phyloP scores from a whole-genome alignment of 352 stramenopile species.

The Saprolegnia parasitica region DNA sequence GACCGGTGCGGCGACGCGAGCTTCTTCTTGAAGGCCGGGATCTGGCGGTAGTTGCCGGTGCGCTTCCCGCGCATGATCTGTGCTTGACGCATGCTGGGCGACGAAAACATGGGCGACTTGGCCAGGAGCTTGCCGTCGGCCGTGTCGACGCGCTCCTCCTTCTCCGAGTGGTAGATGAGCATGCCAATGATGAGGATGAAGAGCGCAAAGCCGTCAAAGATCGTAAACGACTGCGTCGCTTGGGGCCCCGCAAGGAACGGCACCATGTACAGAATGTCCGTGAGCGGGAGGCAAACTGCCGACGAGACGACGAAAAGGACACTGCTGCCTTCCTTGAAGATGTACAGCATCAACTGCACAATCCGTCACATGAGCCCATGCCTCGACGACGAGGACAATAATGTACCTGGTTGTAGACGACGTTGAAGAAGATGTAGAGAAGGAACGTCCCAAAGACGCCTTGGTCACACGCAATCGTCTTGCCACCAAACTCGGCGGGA shows the following conservation, averaged over 20 bases:
- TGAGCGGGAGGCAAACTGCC: conserved; percentile 26
- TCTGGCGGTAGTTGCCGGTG: neutral
- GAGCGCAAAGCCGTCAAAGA: conserved; percentile 29
- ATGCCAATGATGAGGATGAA: conserved; percentile 29
- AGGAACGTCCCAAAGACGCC: conserved; percentile 27
- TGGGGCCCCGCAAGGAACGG: conserved; percentile 25
- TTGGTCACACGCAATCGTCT: conserved; percentile 18
- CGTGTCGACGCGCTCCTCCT: conserved; percentile 25
- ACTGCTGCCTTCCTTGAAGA: conserved; percentile 32
- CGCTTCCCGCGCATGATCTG: conserved; percentile 24
- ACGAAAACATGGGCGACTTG: conserved; percentile 29
- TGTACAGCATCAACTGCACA: conserved; percentile 31
- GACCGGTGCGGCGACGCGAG: conserved; percentile 1
- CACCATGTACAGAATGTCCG: conserved; percentile 29
- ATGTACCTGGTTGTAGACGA: conserved; percentile 30
- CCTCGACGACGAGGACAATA: neutral
- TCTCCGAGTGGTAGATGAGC: conserved; percentile 29
- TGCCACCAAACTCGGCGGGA: conserved; percentile 17
- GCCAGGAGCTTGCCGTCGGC: neutral
- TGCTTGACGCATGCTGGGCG: conserved; percentile 25
- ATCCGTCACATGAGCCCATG: no score
- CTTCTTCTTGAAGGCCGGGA: neutral
- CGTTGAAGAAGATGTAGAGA: conserved; percentile 31
- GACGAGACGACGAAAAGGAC: conserved; percentile 35
- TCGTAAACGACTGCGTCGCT: conserved; percentile 26